Base-by-base conservation (phyloP, 2,329 filamentous ascomycete species). In the Aspergillus tubingensis region DNA sequence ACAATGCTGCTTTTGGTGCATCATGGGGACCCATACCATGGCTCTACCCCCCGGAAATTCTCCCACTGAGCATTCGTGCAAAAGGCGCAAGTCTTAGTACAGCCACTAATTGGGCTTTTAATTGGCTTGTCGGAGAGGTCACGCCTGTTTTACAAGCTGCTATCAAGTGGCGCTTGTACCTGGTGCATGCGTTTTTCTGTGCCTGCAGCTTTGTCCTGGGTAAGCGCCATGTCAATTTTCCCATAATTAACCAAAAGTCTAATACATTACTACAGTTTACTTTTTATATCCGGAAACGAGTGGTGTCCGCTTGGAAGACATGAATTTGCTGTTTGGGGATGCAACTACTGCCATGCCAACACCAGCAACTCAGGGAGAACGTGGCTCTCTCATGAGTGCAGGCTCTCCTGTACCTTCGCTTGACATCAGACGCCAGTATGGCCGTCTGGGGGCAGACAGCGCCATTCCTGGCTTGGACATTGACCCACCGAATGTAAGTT, bases 1-100 rank as follows among this genome's bases (percentile, higher is more conserved):
- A 98, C 80, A 99, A 99, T 72, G 95, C 94, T 5, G 91, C 95
- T 7, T 99, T 98, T 75, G 95, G 95, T 51, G 96, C 93, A 73
- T 90, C 88, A n/a, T 99, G 95, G 95, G 95, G 95, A 17, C 95
- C 95, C 1, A 96, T 99, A 63, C 95, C 95, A 8, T 99, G 95
- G 95, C 82, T 99, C 15, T 98, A 98, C 76, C 95, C 95, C 13
- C 95, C 95, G n/a, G 95, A 99, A 83, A 99, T 99, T 79, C 83
- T 99, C 47, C 95, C 95, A 4, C 83, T 99, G 62, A 97, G 92
- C 81, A 97, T 98, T 74, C 89, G 95, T 70, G 96, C 94, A 62
- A 98, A 98, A 82, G 95, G 95, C 62, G 94, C 95, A 57, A 96
- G 92, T 84, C 79, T 99, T 74, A 97, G 94, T 62, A 98, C 95